Conservation (phyloP, 192 early-diverging fungal genomes). For the Chytriomyces confervae region DNA sequence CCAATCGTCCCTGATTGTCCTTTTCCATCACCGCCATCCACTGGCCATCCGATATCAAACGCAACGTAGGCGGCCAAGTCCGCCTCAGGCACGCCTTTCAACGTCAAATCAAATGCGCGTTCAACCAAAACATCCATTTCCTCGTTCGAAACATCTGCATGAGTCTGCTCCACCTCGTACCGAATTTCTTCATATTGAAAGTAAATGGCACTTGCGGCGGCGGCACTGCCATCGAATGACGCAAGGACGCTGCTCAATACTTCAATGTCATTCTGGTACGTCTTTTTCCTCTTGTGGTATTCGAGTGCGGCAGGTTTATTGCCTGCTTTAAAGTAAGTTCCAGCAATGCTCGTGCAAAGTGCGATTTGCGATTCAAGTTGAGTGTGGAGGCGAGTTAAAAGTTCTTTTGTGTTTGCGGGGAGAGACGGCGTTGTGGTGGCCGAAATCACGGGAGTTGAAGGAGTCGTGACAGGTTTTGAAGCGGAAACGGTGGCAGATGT, state of each 20-base stretch:
- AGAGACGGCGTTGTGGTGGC: constrained; percentile 38
- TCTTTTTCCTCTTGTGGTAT: constrained; percentile 68
- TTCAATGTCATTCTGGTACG: constrained; percentile 57
- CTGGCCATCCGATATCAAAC: constrained; percentile 82
- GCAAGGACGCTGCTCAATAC: constrained; percentile 54
- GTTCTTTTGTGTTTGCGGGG: constrained; percentile 37
- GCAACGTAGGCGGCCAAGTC: constrained; percentile 71
- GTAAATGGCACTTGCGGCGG: constrained; percentile 55
- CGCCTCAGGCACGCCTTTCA: constrained; percentile 43
- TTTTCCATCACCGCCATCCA: constrained; percentile 59
- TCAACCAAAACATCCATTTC: constrained; percentile 71
- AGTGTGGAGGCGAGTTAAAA: constrained; percentile 52
- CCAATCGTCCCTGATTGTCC: constrained; percentile 63
- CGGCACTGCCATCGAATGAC: constrained; percentile 8
- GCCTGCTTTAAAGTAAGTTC: constrained; percentile 43
- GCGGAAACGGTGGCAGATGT: constrained; percentile 1
- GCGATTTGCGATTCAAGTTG: constrained; percentile 63
- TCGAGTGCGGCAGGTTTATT: constrained; percentile 57
- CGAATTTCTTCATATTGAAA: constrained; percentile 16
- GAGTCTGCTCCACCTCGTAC: constrained; percentile 57
- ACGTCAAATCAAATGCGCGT: constrained; percentile 60
- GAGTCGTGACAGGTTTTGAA: neutral
- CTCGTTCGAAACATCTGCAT: constrained; percentile 64
- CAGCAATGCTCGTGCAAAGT: constrained; percentile 53
- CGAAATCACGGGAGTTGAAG: constrained; percentile 4